Evolutionary conservation across 225 moss, liverwort and hornwort species (phyloP).

Genomic region (Bryoerythrophyllum caledonicum): DNA sequence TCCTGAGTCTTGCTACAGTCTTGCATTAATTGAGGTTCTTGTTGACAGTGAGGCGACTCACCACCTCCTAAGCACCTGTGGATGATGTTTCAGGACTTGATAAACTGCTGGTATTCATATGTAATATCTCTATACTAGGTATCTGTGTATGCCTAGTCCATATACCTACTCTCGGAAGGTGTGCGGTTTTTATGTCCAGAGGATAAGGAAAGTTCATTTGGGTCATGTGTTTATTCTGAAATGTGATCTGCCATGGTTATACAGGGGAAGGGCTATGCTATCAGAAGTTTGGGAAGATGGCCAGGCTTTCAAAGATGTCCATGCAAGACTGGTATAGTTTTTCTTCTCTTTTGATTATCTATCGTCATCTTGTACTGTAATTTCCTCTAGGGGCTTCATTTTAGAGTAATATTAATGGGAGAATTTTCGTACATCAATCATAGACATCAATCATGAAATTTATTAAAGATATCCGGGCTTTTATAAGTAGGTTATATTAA

Average conservation of each 20-base stretch:
- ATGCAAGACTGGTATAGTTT: constrained; percentile 69
- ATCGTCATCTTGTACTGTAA: background rate
- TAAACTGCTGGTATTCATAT: constrained; percentile 36
- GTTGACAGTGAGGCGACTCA: constrained; percentile 37
- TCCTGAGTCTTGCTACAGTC: constrained; percentile 19
- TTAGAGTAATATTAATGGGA: background rate
- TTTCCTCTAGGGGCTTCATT: background rate
- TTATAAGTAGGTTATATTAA: no score
- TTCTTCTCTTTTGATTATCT: constrained; percentile 5
- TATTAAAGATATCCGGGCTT: no score
- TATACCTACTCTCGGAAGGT: constrained; percentile 12
- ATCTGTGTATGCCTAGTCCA: constrained; percentile 18
- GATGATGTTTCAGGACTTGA: constrained; percentile 38
- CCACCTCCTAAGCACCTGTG: constrained; percentile 40
- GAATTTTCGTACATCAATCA: background rate
- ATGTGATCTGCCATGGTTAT: constrained; percentile 22
- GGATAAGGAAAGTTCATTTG: constrained; percentile 5
- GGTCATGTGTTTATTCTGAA: constrained; percentile 25
- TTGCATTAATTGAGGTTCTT: constrained; percentile 23
- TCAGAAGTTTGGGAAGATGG: constrained; percentile 99
- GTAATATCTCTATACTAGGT: constrained; percentile 20
- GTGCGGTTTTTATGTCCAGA: constrained; percentile 14
- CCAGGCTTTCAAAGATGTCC: constrained; percentile 88
- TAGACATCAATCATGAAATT: no score
- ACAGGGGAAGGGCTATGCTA: constrained; percentile 85